A percentile compares a stretch with the other conserved stretches of the same genome.
Evolutionary conservation across 177 flowering plant genomes (phyloP).

Genomic region (Tripterygium wilfordii): DNA sequence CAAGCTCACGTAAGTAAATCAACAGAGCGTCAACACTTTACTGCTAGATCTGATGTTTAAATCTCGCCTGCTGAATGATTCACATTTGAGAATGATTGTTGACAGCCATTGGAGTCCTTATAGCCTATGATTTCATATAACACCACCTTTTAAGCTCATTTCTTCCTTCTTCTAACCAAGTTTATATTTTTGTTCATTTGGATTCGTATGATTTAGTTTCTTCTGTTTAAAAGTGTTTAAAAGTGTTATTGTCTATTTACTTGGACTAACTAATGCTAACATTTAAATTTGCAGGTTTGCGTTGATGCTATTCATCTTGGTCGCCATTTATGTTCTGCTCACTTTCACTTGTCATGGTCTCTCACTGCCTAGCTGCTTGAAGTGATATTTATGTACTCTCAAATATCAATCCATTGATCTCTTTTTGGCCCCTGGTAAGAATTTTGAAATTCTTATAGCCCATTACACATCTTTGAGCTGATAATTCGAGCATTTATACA

Average conservation of each 20-base stretch:
- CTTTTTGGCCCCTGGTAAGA: no score
- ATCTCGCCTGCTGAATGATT: no score
- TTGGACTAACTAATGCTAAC: not conserved
- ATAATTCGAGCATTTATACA: no score
- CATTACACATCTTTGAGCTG: no score
- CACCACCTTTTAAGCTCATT: no score
- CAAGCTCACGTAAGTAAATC: constrained; percentile 35
- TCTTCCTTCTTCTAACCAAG: no score
- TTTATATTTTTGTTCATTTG: no score
- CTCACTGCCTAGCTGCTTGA: constrained; percentile 22
- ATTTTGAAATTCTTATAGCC: no score
- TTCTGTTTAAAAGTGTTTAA: not conserved
- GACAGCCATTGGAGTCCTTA: no score
- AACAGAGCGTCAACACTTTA: not conserved
- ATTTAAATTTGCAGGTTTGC: constrained; percentile 25
- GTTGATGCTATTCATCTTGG: constrained; percentile 12
- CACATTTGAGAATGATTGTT: no score
- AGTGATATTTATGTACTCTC: constrained; percentile 1
- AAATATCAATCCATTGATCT: not conserved
- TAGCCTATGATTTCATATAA: no score
- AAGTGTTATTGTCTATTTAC: not conserved
- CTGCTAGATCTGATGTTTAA: not conserved
- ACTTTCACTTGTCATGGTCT: constrained; percentile 28
- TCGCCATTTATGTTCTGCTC: constrained; percentile 18
- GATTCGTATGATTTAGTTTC: not conserved